phyloP scores from a whole-genome alignment of 495 filamentous ascomycete genomes.

The Pyrenopolyporus hunteri region DNA sequence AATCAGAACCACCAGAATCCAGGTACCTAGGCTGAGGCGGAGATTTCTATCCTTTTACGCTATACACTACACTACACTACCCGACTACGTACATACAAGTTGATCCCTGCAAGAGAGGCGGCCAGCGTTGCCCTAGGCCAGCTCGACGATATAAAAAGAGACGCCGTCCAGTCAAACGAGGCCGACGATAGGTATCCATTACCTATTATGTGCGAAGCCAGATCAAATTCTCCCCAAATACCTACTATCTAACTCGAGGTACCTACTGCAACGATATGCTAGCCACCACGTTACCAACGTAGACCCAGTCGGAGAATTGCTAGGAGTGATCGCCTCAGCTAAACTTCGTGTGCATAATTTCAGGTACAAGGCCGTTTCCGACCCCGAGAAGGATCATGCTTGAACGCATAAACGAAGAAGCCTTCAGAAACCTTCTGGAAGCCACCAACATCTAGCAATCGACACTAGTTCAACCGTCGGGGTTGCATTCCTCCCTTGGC shows the following conservation, averaged over 20 bases:
- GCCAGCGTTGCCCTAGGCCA: not conserved
- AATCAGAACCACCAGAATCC: too few relatives aligned
- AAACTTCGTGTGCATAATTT: constrained; percentile 23
- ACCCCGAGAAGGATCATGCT: constrained; percentile 20
- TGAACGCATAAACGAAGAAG: constrained; percentile 26
- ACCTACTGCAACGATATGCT: too few relatives aligned
- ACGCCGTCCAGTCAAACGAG: not conserved
- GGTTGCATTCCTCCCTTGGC: not conserved
- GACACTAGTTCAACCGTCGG: not conserved
- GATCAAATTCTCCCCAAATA: too few relatives aligned
- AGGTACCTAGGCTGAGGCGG: constrained; percentile 14
- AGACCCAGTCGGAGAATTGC: constrained; percentile 13
- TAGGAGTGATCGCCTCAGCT: constrained; percentile 2
- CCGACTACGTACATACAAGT: not conserved
- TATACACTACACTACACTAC: too few relatives aligned
- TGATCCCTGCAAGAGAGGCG: constrained; percentile 3
- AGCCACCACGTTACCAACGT: not conserved
- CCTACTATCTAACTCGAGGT: too few relatives aligned
- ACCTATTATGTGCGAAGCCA: too few relatives aligned
- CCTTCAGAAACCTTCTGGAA: constrained; percentile 37
- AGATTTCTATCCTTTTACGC: constrained; percentile 13
- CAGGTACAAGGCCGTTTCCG: constrained; percentile 8
- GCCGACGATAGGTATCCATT: not conserved
- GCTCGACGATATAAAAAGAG: not conserved
- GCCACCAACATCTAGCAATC: constrained; percentile 1